Percentiles rank a stretch among this genome's conserved stretches.
phyloP scores from a whole-genome alignment of 179 eudicot species.

The Beta corolliflora region DNA sequence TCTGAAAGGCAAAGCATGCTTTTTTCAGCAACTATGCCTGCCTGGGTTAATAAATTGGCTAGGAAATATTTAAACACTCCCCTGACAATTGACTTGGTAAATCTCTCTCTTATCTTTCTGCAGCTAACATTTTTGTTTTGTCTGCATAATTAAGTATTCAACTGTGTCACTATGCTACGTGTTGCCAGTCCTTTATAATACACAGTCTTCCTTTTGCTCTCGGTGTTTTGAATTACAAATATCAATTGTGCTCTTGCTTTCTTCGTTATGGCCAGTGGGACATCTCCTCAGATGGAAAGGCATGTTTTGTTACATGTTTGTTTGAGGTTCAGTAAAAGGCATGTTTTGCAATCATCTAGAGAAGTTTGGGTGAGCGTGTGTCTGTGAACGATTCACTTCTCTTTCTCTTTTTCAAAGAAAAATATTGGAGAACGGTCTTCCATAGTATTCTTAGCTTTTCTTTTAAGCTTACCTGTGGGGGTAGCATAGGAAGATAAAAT shows the following conservation, averaged over 20 bases:
- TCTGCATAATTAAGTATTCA: background rate
- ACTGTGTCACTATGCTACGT: background rate
- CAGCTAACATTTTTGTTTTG: background rate
- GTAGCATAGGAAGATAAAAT: background rate
- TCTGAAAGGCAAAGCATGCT: constrained; percentile 94
- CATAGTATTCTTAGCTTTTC: background rate
- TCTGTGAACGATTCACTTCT: background rate
- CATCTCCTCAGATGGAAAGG: background rate
- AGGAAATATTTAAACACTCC: constrained; percentile 79
- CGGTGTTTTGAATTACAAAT: background rate
- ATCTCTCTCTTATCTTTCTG: constrained; percentile 1
- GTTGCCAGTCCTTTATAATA: background rate
- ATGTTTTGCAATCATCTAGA: constrained; percentile 1
- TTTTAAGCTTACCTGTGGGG: background rate
- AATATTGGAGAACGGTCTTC: background rate
- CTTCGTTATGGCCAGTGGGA: background rate
- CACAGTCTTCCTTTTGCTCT: background rate
- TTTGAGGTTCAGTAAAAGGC: background rate
- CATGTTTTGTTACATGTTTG: background rate
- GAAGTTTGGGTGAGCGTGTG: background rate
- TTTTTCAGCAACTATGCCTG: constrained; percentile 98
- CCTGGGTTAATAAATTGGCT: constrained; percentile 87
- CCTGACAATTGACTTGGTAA: constrained; percentile 88
- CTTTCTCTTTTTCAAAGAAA: background rate
- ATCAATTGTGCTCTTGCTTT: background rate